A percentile compares a stretch with the other conserved stretches of the same genome.
These are phyloP conservation scores for Sophora flavescens DNA, from an alignment of 306 rosid species.

Conservation along the genomic window DNA sequence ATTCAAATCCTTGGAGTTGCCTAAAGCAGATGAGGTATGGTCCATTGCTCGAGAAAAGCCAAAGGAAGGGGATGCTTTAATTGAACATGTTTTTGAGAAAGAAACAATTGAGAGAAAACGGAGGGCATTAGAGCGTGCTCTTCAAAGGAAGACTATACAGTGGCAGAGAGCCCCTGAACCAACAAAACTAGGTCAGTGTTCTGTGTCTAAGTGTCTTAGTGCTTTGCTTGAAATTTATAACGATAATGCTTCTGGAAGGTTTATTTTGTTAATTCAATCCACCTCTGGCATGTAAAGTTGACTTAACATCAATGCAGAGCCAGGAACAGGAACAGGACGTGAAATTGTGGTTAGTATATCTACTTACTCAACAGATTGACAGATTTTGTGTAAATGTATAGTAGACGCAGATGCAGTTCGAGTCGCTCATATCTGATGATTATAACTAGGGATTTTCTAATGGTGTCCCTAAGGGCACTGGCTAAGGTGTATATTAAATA, in stretches of 20 bases:
- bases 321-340: constrained; percentile 81
- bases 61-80: constrained; percentile 69
- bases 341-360: constrained; percentile 78
- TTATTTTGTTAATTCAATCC: constrained; percentile 31
- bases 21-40: constrained; percentile 75
- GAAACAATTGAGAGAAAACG: constrained; percentile 71
- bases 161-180: constrained; percentile 67
- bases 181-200: constrained; percentile 66
- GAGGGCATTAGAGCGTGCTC: constrained; percentile 68
- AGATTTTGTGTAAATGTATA: constrained; percentile 29
- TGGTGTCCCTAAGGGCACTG: too few relatives aligned
- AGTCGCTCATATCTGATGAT: constrained; percentile 20
- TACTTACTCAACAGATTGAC: constrained; percentile 29
- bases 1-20: constrained; percentile 74
- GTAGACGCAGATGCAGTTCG: background rate
- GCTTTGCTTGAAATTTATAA: constrained; percentile 36
- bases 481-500: too few relatives aligned
- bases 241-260: constrained; percentile 23
- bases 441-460: background rate
- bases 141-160: constrained; percentile 61
- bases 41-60: constrained; percentile 82
- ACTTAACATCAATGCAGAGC: constrained; percentile 67
- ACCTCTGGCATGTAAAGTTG: constrained; percentile 34
- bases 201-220: constrained; percentile 37
- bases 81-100: constrained; percentile 68